Base-by-base conservation (phyloP, 768 basidiomycete species). In the Mrakia gelida region DNA sequence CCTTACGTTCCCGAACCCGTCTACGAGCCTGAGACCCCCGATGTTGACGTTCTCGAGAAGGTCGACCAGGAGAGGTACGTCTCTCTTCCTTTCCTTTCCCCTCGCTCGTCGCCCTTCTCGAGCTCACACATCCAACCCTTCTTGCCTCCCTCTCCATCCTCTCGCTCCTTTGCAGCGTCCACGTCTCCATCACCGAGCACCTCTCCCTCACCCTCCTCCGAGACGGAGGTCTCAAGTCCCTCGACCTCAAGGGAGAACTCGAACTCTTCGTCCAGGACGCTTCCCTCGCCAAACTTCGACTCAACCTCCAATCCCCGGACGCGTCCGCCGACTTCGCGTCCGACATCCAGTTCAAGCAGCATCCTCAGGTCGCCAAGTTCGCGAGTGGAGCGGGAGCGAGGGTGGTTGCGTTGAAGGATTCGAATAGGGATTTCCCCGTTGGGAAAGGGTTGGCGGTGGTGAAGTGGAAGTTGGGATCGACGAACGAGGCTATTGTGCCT, bases 161-260 rank as follows among this genome's bases (percentile, higher is more conserved):
- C 11, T 15, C 15, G 41, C 45, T 52, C 56, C 65, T 38, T 34
- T 52, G 4, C 81, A 97, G 95, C 81, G 89, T 98, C 23, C 95
- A 99, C 84, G 87, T 96, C 80, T 87, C 88, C 72, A 90, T 95
- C 83, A 92, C 92, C 81, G 96, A 99, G 83, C 88, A 88, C 73
- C 85, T 98, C 71, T 91, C 91, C 6, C 87, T 94, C 34, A 90
- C 91, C 0, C 87, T 98, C 41, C 87, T 93, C 65, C 92, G 93
- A 59, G 95, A 98, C 83, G 95, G 97, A 45, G 96, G 96, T 59
- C 86, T 97, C 38, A 89, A 93, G 82, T 89, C 91, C 0, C 90
- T 98, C 86, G 94, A 98, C 80, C 88, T 98, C 81, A 93, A 93
- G 82, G 97, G 95, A 54, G 94, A 97, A 83, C 92, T 98, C 90